phyloP scores from a whole-genome alignment of 2,329 filamentous ascomycete genomes.

The Paecilomyces niveus region DNA sequence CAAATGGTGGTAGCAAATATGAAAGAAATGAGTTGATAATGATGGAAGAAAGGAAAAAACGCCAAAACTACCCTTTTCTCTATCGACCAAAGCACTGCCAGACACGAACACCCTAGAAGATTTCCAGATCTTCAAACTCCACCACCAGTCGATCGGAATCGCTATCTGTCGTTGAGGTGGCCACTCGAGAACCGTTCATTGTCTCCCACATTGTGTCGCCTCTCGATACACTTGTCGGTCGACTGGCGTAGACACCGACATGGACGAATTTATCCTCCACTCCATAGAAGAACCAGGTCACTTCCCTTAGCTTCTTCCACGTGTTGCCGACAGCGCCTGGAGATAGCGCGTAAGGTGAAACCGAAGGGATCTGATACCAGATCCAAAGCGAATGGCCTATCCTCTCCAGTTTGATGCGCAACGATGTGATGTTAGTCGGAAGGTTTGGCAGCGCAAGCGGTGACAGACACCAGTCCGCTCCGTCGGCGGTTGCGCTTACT shows the following conservation, averaged over 20 bases:
- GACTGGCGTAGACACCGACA: constrained; percentile 53
- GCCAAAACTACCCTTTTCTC: neutral
- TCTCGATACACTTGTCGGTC: constrained; percentile 44
- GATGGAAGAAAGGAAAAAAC: neutral
- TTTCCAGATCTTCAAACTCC: constrained; percentile 46
- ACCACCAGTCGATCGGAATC: constrained; percentile 37
- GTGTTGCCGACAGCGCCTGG: constrained; percentile 35
- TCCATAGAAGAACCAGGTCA: constrained; percentile 57
- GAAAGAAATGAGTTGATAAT: constrained; percentile 1
- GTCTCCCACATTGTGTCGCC: constrained; percentile 32
- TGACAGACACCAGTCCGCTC: constrained; percentile 51
- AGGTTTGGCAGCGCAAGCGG: constrained; percentile 37
- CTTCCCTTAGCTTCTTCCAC: constrained; percentile 54
- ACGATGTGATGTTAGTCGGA: constrained; percentile 35
- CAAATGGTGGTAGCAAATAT: neutral
- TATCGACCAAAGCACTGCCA: neutral
- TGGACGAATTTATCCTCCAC: constrained; percentile 52
- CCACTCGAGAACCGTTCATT: constrained; percentile 26
- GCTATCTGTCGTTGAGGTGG: constrained; percentile 14
- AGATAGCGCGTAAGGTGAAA: constrained; percentile 22
- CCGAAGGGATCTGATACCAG: constrained; percentile 45
- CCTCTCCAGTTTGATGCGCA: constrained; percentile 52
- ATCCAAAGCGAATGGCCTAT: constrained; percentile 52
- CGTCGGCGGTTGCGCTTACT: constrained; percentile 50
- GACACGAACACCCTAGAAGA: constrained; percentile 27